phyloP scores from a whole-genome alignment of 768 basidiomycete species.

The Suillus variegatus region DNA sequence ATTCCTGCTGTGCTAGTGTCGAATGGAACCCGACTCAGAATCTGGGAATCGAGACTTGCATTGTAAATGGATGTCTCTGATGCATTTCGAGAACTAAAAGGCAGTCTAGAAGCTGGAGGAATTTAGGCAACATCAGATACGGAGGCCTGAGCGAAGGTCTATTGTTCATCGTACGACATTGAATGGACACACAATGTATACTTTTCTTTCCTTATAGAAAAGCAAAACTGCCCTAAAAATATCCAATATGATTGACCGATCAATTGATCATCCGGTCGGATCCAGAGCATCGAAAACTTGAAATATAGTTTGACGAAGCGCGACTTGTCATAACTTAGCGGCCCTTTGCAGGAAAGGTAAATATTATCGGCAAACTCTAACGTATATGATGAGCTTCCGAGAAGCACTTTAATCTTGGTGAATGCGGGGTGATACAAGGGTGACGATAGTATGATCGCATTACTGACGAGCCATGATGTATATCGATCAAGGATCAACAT shows the following conservation, averaged over 20 bases:
- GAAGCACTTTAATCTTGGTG: background rate
- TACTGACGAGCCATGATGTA: background rate
- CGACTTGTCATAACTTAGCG: background rate
- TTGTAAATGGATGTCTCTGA: background rate
- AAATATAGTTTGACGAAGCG: background rate
- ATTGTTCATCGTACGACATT: background rate
- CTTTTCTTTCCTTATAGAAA: background rate
- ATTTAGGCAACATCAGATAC: background rate
- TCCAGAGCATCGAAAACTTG: background rate
- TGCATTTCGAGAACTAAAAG: background rate
- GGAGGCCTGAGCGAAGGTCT: background rate
- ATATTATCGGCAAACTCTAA: constrained; percentile 1
- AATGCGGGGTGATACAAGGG: background rate
- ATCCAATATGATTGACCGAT: background rate
- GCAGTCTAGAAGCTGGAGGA: background rate
- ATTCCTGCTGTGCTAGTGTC: background rate
- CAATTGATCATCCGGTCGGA: background rate
- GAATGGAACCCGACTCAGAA: background rate
- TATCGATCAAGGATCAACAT: background rate
- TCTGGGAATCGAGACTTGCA: background rate
- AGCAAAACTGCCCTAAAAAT: background rate
- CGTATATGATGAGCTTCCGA: background rate
- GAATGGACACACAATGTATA: background rate
- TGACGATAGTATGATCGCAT: background rate
- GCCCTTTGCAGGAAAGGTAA: background rate